Percentiles rank a stretch among this genome's conserved stretches.
These are phyloP conservation scores for Scedosporium dehoogii DNA, from an alignment of 2,329 filamentous ascomycete genomes.

Conservation along the genomic window DNA sequence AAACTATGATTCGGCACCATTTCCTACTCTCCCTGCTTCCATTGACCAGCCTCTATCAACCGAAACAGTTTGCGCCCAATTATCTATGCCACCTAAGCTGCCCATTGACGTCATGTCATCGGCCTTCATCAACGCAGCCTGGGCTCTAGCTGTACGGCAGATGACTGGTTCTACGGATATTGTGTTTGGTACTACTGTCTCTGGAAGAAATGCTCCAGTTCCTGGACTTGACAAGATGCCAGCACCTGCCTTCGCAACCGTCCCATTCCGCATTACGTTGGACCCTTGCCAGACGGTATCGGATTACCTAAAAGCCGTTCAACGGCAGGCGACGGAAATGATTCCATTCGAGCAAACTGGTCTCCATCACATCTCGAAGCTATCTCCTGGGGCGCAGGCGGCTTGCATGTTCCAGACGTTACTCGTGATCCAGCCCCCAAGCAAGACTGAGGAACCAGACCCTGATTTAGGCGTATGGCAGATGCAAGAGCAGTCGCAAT, in stretches of 20 bases:
- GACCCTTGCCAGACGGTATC: slow-evolving; percentile 7
- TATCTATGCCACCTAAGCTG: background rate
- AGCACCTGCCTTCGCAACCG: slow-evolving; percentile 20
- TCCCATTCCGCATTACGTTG: slow-evolving; percentile 16
- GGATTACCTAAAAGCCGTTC: slow-evolving; percentile 12
- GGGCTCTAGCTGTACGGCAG: slow-evolving; percentile 14
- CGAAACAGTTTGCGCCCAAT: background rate
- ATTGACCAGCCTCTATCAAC: background rate
- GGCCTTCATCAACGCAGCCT: slow-evolving; percentile 15
- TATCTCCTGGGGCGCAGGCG: slow-evolving; percentile 9
- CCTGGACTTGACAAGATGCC: slow-evolving; percentile 16
- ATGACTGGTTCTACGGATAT: slow-evolving; percentile 12
- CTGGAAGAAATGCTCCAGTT: slow-evolving; percentile 18
- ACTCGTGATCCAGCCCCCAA: slow-evolving; percentile 15
- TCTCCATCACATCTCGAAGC: slow-evolving; percentile 13
- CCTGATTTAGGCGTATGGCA: no score
- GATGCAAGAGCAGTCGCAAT: slow-evolving; percentile 12
- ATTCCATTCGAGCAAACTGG: slow-evolving; percentile 13
- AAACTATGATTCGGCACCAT: no score
- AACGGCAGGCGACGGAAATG: slow-evolving; percentile 12
- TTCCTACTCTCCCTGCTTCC: background rate
- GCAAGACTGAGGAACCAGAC: no score
- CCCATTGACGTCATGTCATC: slow-evolving; percentile 10
- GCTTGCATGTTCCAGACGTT: slow-evolving; percentile 18
- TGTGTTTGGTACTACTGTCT: slow-evolving; percentile 17